Evolutionary conservation across 2,329 filamentous ascomycete species (phyloP), one percentile per base, ranked within the genome.

Genomic region (Parastagonospora avenae): DNA sequence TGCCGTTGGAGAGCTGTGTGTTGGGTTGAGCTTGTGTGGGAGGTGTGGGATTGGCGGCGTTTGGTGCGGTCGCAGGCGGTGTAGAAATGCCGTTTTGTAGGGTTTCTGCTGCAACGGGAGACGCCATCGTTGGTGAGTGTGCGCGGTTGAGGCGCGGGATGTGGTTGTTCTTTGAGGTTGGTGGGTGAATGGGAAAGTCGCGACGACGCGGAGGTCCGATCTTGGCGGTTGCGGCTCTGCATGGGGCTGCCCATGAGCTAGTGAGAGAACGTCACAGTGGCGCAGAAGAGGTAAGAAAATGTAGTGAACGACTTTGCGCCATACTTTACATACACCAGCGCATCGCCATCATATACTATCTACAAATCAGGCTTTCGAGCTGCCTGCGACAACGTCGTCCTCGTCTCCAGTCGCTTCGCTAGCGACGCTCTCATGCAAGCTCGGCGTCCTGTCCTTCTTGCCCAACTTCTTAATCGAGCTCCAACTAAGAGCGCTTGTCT

Each of bases 361-460:
- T 36, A 37, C 32, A 45, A 8, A 24, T 48, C 14, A 58, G n/a
- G 29, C 53, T 36, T 50, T 54, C 35, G 56, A 8, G 5, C 55
- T 54, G 11, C 62, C 54, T 1, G 33, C 48, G 14, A 47, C 46
- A n/a, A 50, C 61, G 28, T 70, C 67, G n/a, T 68, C 72, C 46
- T 74, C 73, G 42, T 74, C 72, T 2, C 66, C 69, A n/a, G 67
- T 71, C 8, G 66, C 66, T 57, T 72, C 74, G 56, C 74, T 75
- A n/a, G 74, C 64, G 56, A 76, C 62, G 53, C 77, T 80, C 56
- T 76, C 77, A 60, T 77, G 77, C 46, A 79, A 57, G 57, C 76
- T 79, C 2, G 76, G 76, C 51, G 77, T 76, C 68, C 79, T 77
- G 39, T 74, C 71, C 50, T 72, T 71, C 56, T 73, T 75, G 11